Conservation (phyloP, 2,329 filamentous ascomycete genomes). For the Chaetothyriales sp. region DNA sequence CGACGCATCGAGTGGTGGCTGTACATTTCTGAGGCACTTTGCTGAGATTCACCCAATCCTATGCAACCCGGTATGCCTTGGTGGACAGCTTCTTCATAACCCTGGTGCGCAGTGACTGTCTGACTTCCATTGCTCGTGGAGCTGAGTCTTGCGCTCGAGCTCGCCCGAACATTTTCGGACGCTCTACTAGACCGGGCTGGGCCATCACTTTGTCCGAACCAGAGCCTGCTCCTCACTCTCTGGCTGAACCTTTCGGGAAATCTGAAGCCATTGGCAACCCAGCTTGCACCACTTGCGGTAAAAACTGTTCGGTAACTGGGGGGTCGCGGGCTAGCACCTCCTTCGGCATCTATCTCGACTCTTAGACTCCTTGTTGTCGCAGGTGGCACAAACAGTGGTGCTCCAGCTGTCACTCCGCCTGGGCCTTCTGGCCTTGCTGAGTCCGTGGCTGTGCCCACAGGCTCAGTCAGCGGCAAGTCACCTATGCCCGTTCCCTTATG, state of each 20-base stretch:
- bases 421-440: not conserved
- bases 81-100: not conserved
- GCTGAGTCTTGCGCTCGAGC: not conserved
- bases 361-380: not conserved
- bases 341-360: not conserved
- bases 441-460: not conserved
- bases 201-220: not conserved
- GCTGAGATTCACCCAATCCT: too few species aligned
- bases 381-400: not conserved
- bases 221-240: not conserved
- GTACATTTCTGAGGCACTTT: not conserved
- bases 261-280: not conserved
- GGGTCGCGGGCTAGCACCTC: not conserved
- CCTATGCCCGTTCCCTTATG: not conserved
- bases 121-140: not conserved
- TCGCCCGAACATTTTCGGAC: not conserved
- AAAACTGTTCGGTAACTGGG: not conserved
- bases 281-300: not conserved
- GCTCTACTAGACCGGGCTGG: not conserved
- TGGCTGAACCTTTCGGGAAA: not conserved
- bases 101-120: not conserved
- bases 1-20: not conserved
- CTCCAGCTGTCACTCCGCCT: not conserved
- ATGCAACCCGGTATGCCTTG: too few species aligned
- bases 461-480: not conserved